Evolutionary conservation across 2,329 filamentous ascomycete species (phyloP).

Genomic region (Teratosphaeria viscida): DNA sequence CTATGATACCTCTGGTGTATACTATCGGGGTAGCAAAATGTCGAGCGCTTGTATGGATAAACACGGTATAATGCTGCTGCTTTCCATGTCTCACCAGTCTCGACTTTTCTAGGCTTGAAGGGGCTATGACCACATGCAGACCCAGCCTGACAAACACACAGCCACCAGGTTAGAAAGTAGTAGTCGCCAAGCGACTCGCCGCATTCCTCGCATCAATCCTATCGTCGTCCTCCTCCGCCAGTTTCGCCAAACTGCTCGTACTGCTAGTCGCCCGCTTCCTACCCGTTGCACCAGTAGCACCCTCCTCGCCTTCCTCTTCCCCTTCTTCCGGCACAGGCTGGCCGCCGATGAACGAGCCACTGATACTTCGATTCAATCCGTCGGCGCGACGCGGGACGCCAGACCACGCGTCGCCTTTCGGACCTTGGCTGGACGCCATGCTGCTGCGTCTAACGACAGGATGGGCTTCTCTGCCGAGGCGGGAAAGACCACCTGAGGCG

Average conservation of each 20-base stretch:
- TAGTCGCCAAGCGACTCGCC: conserved; percentile 83
- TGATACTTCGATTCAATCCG: conserved; percentile 65
- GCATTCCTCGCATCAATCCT: conserved; percentile 91
- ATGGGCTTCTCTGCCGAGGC: conserved; percentile 80
- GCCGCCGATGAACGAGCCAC: conserved; percentile 52
- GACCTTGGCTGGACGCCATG: conserved; percentile 80
- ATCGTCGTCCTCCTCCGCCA: conserved; percentile 76
- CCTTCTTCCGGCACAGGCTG: conserved; percentile 36
- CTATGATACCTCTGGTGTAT: too few relatives aligned
- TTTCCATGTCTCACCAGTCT: too few relatives aligned
- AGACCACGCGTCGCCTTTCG: conserved; percentile 97
- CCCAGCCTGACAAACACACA: too few relatives aligned
- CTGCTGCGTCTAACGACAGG: conserved; percentile 65
- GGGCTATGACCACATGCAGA: too few relatives aligned
- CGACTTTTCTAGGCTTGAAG: too few relatives aligned
- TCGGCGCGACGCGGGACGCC: conserved; percentile 78
- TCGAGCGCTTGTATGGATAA: too few relatives aligned
- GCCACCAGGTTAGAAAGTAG: conserved; percentile 58
- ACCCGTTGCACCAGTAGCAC: conserved; percentile 33
- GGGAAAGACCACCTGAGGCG: conserved; percentile 75
- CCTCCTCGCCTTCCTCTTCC: conserved; percentile 43
- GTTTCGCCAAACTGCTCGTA: conserved; percentile 42
- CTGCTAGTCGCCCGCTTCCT: conserved; percentile 40
- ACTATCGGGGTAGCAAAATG: too few relatives aligned
- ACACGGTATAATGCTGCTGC: too few relatives aligned